These are phyloP conservation scores for Coprinopsis marcescibilis DNA, from an alignment of 768 basidiomycete genomes.

Conservation along the genomic window DNA sequence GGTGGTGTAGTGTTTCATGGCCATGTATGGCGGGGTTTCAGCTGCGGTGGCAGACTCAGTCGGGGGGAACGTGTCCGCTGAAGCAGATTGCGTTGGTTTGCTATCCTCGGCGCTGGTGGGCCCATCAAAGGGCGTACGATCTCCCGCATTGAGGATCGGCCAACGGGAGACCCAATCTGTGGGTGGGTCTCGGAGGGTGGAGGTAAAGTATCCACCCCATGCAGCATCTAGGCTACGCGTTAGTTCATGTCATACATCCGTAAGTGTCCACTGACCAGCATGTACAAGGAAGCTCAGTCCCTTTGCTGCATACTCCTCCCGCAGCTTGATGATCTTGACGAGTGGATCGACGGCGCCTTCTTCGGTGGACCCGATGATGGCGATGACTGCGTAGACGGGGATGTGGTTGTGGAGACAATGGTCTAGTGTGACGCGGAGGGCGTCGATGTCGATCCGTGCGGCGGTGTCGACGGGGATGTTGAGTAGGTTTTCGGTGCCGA, in stretches of 20 bases:
- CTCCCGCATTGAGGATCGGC: constrained; percentile 4
- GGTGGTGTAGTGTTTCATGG: constrained; percentile 23
- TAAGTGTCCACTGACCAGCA: constrained; percentile 17
- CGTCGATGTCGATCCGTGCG: constrained; percentile 28
- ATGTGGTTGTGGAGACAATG: constrained; percentile 24
- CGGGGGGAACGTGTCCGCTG: too few relatives aligned
- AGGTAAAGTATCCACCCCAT: constrained; percentile 42
- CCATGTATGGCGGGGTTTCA: constrained; percentile 22
- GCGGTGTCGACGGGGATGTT: constrained; percentile 28
- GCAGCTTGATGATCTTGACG: constrained; percentile 28
- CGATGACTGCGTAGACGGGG: constrained; percentile 38
- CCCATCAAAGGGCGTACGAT: constrained; percentile 6
- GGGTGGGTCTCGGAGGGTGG: constrained; percentile 20
- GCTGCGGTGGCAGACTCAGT: too few relatives aligned
- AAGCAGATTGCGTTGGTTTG: too few relatives aligned
- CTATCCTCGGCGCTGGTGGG: too few relatives aligned
- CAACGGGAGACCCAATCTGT: constrained; percentile 4
- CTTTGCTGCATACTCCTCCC: constrained; percentile 20
- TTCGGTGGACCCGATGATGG: constrained; percentile 39
- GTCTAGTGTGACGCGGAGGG: constrained; percentile 22
- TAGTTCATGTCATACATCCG: neutral
- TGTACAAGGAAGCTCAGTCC: constrained; percentile 37
- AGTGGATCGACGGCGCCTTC: constrained; percentile 40
- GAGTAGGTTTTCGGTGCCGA: constrained; percentile 34
- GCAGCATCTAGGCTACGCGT: constrained; percentile 27